These are phyloP conservation scores for Plasmodium fragile DNA, from an alignment of 169 alveolate genomes.

Conservation along the genomic window DNA sequence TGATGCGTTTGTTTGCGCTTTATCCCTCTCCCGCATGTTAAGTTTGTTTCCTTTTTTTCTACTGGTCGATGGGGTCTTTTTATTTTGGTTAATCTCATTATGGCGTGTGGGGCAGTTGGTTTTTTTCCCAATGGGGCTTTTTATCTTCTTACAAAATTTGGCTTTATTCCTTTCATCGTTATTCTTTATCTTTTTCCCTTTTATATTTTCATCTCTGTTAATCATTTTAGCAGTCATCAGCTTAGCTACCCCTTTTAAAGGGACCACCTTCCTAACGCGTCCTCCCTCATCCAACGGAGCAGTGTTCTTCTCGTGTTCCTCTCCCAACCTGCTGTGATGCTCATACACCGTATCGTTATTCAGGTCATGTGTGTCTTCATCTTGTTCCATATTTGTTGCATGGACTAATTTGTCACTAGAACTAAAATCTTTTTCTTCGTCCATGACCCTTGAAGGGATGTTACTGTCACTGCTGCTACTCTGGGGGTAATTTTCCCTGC, in stretches of 20 bases:
- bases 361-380: conserved; percentile 5
- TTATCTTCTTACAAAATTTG: neutral
- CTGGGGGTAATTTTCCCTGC: neutral
- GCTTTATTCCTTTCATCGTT: neutral
- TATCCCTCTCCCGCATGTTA: neutral
- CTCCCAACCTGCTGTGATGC: neutral
- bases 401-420: neutral
- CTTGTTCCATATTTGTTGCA: neutral
- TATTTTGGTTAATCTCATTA: conserved; percentile 16
- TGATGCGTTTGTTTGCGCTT: neutral
- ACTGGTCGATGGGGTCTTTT: neutral
- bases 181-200: neutral
- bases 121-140: neutral
- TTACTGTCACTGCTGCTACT: neutral
- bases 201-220: neutral
- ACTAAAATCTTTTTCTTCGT: neutral
- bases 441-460: neutral
- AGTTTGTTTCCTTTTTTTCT: neutral
- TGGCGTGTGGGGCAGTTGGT: neutral
- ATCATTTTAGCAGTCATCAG: neutral
- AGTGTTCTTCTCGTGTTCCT: neutral
- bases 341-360: neutral
- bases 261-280: neutral
- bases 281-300: neutral
- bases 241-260: neutral